A percentile compares a stretch with the other conserved stretches of the same genome.
phyloP scores from a whole-genome alignment of 169 alveolate genomes.

The Haemoproteus tartakovskyi region DNA sequence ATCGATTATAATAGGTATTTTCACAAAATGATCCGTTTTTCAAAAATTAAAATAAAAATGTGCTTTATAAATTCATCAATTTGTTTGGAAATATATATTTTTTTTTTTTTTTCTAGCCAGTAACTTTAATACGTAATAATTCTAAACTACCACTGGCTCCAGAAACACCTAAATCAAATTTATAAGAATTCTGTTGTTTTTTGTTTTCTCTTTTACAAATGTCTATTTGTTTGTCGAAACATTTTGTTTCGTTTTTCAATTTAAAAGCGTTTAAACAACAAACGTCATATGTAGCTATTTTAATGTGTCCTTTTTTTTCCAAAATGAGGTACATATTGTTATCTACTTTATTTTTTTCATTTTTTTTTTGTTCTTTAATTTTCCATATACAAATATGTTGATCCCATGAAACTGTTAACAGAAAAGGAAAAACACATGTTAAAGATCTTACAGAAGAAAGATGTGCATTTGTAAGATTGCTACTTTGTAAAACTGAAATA shows the following conservation, averaged over 20 bases:
- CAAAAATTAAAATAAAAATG: no score
- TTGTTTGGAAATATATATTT: no score
- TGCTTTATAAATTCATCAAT: no score
- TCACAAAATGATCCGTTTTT: no score
- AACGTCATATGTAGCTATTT: constrained; percentile 58
- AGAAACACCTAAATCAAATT: background rate
- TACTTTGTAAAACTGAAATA: constrained; percentile 1
- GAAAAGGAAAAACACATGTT: background rate
- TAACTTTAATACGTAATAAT: background rate
- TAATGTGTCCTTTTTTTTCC: background rate
- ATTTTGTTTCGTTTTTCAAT: constrained; percentile 2
- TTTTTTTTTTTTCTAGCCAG: no score
- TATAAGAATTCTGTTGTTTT: background rate
- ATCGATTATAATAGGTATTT: no score
- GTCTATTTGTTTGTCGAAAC: background rate
- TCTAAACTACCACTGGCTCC: constrained; percentile 12
- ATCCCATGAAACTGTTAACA: constrained; percentile 53
- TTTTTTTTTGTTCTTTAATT: background rate
- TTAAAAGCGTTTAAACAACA: constrained; percentile 18
- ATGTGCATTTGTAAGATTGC: constrained; percentile 18
- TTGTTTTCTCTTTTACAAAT: background rate
- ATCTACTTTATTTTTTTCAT: background rate
- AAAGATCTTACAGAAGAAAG: constrained; percentile 43
- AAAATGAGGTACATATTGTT: background rate
- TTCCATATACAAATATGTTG: constrained; percentile 37